Evolutionary conservation across 116 monocot species (phyloP), one percentile per base, ranked within the genome.

Genomic region (Posidonia oceanica): DNA sequence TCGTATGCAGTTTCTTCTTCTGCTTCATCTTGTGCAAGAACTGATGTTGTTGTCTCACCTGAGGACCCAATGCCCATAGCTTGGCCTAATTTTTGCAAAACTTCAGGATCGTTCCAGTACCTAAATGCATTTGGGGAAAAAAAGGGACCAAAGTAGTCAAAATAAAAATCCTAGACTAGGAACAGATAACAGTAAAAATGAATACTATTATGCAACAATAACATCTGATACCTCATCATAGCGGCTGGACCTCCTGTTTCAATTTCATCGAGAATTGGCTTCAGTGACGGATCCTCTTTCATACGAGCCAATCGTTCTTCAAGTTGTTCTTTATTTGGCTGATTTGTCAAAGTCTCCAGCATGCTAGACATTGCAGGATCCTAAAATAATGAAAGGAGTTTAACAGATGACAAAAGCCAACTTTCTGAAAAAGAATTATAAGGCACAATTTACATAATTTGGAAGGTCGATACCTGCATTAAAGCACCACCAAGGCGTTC

Each of bases 71-170:
- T 65, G 10, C 91, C 91, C 86, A 92, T 88, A 22, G 88, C 91
- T 60, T 83, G 75, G 6, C 91, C 88, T 17, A 92, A 37, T 79
- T 92, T 92, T 77, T 85, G 75, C 42, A 92, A 75, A 64, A 86
- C 86, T 69, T 88, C 83, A 20, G 83, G 79, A 66, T 92, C 91
- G 74, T 92, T 92, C 91, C 91, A 92, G 67, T 88, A 92, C 81
- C 91, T 92, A 73, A 72, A 11, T 17, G 10, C 48, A 60, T 54
- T 44, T 23, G 36, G 16, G 12, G 14, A 36, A 6, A 52, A 54
- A 23, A 36, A 40, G 39, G 39, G 7, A 48, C 12, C 48, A 48
- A 7, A 3, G 11, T 12, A 48, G 3, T 48, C 59, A 36, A 56
- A n/a, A 5, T 58, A 39, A 66, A 42, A n/a, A n/a, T 8, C 7